Evolutionary conservation across 345 rosid species (phyloP).

Genomic region (Sonneratia caseolaris): DNA sequence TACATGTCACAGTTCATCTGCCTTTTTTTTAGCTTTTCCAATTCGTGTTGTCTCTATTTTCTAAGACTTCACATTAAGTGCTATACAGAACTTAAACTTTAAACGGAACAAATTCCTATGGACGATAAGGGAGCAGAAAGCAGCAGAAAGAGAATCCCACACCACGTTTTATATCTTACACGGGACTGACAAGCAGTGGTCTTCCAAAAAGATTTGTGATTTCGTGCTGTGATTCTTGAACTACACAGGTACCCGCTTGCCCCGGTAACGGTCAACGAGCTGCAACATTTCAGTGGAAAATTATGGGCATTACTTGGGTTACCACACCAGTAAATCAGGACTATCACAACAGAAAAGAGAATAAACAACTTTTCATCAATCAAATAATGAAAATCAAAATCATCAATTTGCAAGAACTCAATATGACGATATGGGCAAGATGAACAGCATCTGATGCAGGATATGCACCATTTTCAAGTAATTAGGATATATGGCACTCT

Average conservation of each 20-base stretch:
- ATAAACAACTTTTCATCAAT: neutral
- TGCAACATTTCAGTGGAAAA: neutral
- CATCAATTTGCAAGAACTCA: too few relatives aligned
- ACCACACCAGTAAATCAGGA: neutral
- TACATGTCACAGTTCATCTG: neutral
- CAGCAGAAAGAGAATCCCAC: neutral
- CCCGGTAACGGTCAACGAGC: slow-evolving; percentile 6
- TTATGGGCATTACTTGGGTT: neutral
- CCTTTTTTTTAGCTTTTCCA: neutral
- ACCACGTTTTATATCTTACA: neutral
- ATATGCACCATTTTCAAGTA: too few relatives aligned
- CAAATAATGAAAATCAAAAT: neutral
- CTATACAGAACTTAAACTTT: neutral
- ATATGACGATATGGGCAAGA: too few relatives aligned
- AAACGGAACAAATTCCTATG: neutral
- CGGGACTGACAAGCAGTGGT: neutral
- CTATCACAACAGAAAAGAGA: neutral
- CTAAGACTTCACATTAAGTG: neutral
- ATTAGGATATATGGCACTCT: too few relatives aligned
- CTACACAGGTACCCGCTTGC: slow-evolving; percentile 6
- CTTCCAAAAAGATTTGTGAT: neutral
- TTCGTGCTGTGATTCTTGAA: neutral
- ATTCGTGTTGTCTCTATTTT: neutral
- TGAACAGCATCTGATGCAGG: too few relatives aligned
- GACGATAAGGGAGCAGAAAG: neutral